phyloP scores from a whole-genome alignment of 2,329 filamentous ascomycete species.

The Verticillium nonalfalfae region DNA sequence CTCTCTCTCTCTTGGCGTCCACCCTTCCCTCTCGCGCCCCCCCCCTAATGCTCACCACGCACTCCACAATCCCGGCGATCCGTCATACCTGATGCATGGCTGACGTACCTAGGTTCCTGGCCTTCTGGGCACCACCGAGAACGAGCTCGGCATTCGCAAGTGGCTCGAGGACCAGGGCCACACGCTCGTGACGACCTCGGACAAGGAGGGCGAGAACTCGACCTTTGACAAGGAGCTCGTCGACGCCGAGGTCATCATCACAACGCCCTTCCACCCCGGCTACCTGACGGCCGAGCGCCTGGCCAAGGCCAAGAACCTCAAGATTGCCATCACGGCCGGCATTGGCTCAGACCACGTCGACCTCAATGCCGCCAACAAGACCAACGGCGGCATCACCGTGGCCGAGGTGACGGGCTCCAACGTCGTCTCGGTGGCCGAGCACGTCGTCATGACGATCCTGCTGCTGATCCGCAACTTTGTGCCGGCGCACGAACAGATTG shows the following conservation, averaged over 20 bases:
- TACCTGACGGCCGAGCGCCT: conserved; percentile 96
- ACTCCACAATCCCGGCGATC: neutral
- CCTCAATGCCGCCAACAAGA: conserved; percentile 93
- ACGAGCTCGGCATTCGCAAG: conserved; percentile 93
- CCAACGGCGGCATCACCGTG: conserved; percentile 95
- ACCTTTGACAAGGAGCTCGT: conserved; percentile 93
- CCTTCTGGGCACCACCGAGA: conserved; percentile 92
- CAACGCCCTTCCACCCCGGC: conserved; percentile 96
- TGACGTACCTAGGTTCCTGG: conserved; percentile 52
- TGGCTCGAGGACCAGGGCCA: conserved; percentile 98
- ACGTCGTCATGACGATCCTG: conserved; percentile 99
- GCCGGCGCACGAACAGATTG: conserved; percentile 91
- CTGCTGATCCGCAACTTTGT: conserved; percentile 96
- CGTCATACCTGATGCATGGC: neutral
- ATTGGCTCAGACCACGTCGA: conserved; percentile 99
- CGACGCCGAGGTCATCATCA: conserved; percentile 98
- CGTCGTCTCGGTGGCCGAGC: conserved; percentile 96
- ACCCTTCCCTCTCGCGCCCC: neutral
- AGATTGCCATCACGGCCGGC: conserved; percentile 93
- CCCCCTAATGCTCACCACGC: neutral
- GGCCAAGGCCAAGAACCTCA: conserved; percentile 97
- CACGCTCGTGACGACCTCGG: conserved; percentile 92
- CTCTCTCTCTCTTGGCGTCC: too few species aligned
- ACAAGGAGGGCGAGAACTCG: conserved; percentile 93
- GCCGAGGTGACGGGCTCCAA: conserved; percentile 98